Conservation (phyloP, 225 moss, liverwort and hornwort species). For the Polytrichum formosum region DNA sequence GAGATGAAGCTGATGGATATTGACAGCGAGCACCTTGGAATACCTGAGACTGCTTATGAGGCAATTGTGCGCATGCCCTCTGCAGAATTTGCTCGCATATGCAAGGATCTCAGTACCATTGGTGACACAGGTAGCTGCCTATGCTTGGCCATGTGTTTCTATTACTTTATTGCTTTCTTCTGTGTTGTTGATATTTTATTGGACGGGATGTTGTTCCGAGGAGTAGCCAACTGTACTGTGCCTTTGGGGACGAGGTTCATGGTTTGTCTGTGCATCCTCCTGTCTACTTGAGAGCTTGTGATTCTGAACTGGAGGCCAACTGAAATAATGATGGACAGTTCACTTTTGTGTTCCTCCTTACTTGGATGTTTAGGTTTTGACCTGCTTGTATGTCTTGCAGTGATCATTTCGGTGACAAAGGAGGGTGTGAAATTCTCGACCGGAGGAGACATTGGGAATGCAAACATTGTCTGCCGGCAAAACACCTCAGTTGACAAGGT, state of each 20-base stretch:
- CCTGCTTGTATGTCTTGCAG: conserved; percentile 28
- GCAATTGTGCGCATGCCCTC: conserved; percentile 93
- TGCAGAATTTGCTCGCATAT: conserved; percentile 78
- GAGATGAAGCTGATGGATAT: conserved; percentile 99
- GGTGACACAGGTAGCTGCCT: conserved; percentile 74
- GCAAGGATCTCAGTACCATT: conserved; percentile 91
- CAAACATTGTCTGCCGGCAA: conserved; percentile 87
- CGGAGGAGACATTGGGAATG: conserved; percentile 86
- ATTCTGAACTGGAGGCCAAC: too few relatives aligned
- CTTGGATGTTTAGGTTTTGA: too few relatives aligned
- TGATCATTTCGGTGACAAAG: conserved; percentile 90
- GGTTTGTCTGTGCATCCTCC: too few relatives aligned
- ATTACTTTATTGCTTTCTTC: too few relatives aligned
- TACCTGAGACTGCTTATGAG: conserved; percentile 85
- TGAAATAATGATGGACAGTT: too few relatives aligned
- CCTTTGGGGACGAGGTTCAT: too few relatives aligned
- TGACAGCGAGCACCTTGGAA: conserved; percentile 94
- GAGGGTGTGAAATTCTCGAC: conserved; percentile 96
- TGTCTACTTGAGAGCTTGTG: too few relatives aligned
- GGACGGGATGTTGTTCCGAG: too few relatives aligned
- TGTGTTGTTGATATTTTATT: too few relatives aligned
- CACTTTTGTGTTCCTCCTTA: too few relatives aligned
- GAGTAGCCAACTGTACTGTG: too few relatives aligned
- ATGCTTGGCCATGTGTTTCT: too few relatives aligned
- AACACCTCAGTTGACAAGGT: conserved; percentile 87